Percentiles rank a stretch among this genome's conserved stretches.
These are phyloP conservation scores for Fusarium armeniacum DNA, from an alignment of 2,329 filamentous ascomycete genomes.

Conservation along the genomic window DNA sequence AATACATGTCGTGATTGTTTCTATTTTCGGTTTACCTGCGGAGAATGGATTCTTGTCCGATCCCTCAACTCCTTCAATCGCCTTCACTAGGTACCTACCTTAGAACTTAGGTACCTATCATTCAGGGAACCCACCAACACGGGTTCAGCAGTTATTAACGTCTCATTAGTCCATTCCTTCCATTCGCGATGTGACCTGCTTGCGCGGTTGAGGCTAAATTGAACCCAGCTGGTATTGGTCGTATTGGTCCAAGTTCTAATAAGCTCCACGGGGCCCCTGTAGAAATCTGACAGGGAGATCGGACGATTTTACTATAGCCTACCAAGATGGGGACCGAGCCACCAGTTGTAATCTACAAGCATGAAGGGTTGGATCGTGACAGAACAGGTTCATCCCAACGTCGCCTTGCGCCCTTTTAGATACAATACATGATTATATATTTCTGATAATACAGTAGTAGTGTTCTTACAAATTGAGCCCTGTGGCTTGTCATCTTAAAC, in stretches of 20 bases:
- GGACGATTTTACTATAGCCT: constrained; percentile 8
- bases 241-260: constrained; percentile 19
- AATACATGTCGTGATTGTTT: constrained; percentile 1
- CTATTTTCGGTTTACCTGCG: constrained; percentile 28
- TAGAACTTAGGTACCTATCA: neutral
- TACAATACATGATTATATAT: constrained; percentile 40
- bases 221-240: constrained; percentile 12
- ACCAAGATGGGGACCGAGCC: neutral
- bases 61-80: neutral
- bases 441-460: constrained; percentile 35
- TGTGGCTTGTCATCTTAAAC: constrained; percentile 53
- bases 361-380: constrained; percentile 30
- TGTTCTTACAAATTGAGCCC: constrained; percentile 19
- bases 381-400: constrained; percentile 30
- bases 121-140: neutral
- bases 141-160: neutral
- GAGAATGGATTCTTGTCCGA: constrained; percentile 3
- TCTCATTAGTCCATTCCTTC: constrained; percentile 1
- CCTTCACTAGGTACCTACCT: neutral
- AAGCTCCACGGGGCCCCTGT: constrained; percentile 18
- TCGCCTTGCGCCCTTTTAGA: constrained; percentile 25
- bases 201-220: constrained; percentile 20
- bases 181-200: constrained; percentile 14
- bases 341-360: neutral
- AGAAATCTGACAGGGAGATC: constrained; percentile 17